Percentiles rank a stretch among this genome's conserved stretches.
Evolutionary conservation across 805 yeast species (phyloP).

Genomic region (Lipomyces yamanashiensis): DNA sequence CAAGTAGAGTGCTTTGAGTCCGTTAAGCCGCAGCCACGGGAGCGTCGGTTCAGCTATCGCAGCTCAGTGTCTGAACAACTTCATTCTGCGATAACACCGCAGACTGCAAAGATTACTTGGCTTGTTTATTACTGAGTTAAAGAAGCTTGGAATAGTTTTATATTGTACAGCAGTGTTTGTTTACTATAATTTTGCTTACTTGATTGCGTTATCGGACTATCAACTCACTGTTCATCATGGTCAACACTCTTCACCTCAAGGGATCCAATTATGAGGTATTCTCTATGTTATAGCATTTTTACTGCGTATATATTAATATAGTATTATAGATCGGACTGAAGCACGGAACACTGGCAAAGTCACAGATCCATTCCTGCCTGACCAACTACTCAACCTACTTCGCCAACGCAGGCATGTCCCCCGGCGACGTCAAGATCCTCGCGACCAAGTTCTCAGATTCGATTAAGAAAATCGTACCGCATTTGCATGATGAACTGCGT

Average conservation of each 20-base stretch:
- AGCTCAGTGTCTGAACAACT: too few relatives aligned
- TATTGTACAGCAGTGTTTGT: too few relatives aligned
- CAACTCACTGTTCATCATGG: slow-evolving; percentile 17
- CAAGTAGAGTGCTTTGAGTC: too few relatives aligned
- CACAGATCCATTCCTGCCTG: slow-evolving; percentile 43
- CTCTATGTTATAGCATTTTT: background rate
- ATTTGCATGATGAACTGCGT: slow-evolving; percentile 45
- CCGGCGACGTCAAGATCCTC: slow-evolving; percentile 44
- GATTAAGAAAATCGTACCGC: slow-evolving; percentile 42
- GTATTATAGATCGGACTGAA: slow-evolving; percentile 43
- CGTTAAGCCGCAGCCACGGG: too few relatives aligned
- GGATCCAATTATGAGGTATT: slow-evolving; percentile 35
- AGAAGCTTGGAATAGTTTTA: too few relatives aligned
- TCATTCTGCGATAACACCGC: too few relatives aligned
- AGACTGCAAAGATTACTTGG: too few relatives aligned
- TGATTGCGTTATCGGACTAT: too few relatives aligned
- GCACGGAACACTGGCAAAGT: slow-evolving; percentile 47
- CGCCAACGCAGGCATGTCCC: slow-evolving; percentile 39
- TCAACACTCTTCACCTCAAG: slow-evolving; percentile 28
- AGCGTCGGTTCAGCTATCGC: too few relatives aligned
- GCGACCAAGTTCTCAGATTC: slow-evolving; percentile 43
- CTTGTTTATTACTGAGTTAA: too few relatives aligned
- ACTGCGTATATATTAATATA: background rate
- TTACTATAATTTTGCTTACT: too few relatives aligned
- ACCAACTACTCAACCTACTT: slow-evolving; percentile 43